Evolutionary conservation across 495 filamentous ascomycete genomes (phyloP).

Genomic region (Penicillium robsamsonii): DNA sequence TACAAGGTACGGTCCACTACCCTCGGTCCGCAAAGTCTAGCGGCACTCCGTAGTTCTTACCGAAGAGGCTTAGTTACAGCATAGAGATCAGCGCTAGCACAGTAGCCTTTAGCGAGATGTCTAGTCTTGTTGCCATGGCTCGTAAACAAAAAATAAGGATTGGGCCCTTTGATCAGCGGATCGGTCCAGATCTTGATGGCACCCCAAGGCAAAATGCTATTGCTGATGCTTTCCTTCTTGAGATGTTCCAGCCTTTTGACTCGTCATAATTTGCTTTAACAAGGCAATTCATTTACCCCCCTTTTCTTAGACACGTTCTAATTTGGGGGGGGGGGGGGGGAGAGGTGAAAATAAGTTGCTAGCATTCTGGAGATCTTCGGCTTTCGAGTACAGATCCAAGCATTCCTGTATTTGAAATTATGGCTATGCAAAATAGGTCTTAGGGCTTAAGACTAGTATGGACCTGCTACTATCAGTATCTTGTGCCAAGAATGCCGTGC

Average conservation of each 20-base stretch:
- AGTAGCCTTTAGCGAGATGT: background rate
- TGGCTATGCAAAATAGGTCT: slow-evolving; percentile 17
- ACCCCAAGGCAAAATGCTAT: background rate
- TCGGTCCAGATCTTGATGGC: background rate
- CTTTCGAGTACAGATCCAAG: slow-evolving; percentile 6
- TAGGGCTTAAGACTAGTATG: slow-evolving; percentile 21
- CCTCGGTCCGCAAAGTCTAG: slow-evolving; percentile 9
- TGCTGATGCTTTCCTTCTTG: slow-evolving; percentile 5
- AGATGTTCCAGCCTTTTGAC: slow-evolving; percentile 9
- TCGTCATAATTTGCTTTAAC: slow-evolving; percentile 15
- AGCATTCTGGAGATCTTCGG: slow-evolving; percentile 13
- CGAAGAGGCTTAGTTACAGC: background rate
- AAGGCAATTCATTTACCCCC: slow-evolving; percentile 21
- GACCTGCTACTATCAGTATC: slow-evolving; percentile 4
- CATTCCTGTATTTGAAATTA: slow-evolving; percentile 19
- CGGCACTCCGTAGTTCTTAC: background rate
- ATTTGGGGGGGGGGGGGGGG: slow-evolving; percentile 12
- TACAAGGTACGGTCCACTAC: slow-evolving; percentile 11
- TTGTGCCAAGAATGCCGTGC: background rate
- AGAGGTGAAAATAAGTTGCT: slow-evolving; percentile 18
- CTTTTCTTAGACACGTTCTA: slow-evolving; percentile 9
- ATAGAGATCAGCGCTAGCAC: background rate
- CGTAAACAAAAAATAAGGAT: background rate
- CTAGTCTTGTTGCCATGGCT: background rate
- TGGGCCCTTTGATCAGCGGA: background rate